These are phyloP conservation scores for Akebia trifoliata DNA, from an alignment of 164 flowering plant species.

Conservation along the genomic window DNA sequence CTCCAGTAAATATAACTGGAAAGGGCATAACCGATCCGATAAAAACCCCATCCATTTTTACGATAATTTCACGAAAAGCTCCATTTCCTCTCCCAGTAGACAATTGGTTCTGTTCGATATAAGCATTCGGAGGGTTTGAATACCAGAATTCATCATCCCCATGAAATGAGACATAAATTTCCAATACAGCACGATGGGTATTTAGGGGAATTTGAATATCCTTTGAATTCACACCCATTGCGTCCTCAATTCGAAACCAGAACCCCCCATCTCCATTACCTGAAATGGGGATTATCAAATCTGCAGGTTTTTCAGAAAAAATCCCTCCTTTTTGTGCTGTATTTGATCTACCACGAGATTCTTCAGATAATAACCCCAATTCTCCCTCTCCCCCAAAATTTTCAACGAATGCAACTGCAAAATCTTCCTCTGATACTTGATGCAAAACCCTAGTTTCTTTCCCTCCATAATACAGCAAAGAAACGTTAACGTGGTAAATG, in stretches of 20 bases:
- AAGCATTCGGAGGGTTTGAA: conserved; percentile 68
- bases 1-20: conserved; percentile 83
- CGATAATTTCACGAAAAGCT: conserved; percentile 61
- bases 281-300: conserved; percentile 64
- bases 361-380: no score
- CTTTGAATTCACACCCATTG: conserved; percentile 29
- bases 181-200: conserved; percentile 45
- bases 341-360: neutral
- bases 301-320: conserved; percentile 41
- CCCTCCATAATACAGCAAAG: conserved; percentile 35
- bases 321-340: neutral
- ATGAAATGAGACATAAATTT: conserved; percentile 70
- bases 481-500: conserved; percentile 51
- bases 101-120: conserved; percentile 48
- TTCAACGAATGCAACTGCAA: neutral
- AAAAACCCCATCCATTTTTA: conserved; percentile 47
- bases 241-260: conserved; percentile 62
- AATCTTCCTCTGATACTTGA: neutral
- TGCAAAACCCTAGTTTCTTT: conserved; percentile 13
- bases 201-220: conserved; percentile 47
- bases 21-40: conserved; percentile 60
- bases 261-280: conserved; percentile 34
- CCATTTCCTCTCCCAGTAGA: conserved; percentile 56
- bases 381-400: neutral
- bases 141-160: conserved; percentile 94